Base-by-base conservation (phyloP, 2,329 filamentous ascomycete genomes). In the Malbranchea cinnamomea region DNA sequence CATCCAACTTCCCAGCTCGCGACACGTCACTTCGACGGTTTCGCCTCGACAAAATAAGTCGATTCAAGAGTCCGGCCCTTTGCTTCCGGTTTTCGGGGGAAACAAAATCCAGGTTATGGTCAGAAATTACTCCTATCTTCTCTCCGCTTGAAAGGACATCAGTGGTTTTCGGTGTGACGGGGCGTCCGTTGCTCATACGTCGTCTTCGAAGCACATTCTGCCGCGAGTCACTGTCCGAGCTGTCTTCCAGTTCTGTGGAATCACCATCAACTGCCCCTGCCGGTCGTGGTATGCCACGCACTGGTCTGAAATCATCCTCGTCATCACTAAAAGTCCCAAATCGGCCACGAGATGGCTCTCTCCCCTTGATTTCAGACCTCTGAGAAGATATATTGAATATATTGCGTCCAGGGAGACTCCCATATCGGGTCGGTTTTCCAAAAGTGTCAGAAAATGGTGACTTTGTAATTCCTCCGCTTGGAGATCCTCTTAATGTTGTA, bases 261-360 rank as follows among this genome's bases (percentile, higher is more conserved):
- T 75, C 73, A 21, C 69, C 67, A 30, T 74, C 67, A 30, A 73
- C 61, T 28, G 63, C 62, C 32, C 72, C 65, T 31, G 64, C 54
- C n/a, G 52, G 69, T 28, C 60, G 65, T 9, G 63, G 74, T 34
- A 71, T 78, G 24, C 68, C 70, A 35, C 67, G 63, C 2, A 75
- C 72, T 26, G 66, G 71, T 13, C 58, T 57, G 16, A 50, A 54
- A 9, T 62, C 60, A 11, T 68, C 62, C 26, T 79, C 75, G 32
- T 83, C 77, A 45, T 82, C 77, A 44, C 78, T 82, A 1, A 78
- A 82, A 43, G 82, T 75, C 1, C 61, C 71, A 42, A 83, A 78
- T 1, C 77, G 72, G 43, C 70, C 74, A 18, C 47, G 53, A 44
- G 67, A 71, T 3, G 45, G 42, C 11, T 38, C 43, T 10, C 37